Base-by-base conservation (phyloP, 208 protist species). In the Leishmania aethiopica region DNA sequence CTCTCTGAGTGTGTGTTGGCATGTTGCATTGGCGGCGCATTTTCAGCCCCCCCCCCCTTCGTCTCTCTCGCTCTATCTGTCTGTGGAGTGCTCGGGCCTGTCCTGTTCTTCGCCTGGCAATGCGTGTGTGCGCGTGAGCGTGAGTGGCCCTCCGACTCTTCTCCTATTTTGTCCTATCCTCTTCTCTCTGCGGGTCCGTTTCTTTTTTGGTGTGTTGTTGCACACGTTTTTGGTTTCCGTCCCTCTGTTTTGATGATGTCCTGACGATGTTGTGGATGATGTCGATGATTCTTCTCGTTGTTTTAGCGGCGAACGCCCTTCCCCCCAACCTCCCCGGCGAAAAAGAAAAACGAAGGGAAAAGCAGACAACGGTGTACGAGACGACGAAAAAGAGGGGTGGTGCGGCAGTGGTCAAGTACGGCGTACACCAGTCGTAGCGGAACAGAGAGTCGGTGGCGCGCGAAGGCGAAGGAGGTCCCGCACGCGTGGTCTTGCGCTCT, bases 261-360 rank as follows among this genome's bases (percentile, higher is more conserved):
- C 66, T 42, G 8, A 25, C 17, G 49, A 0, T 19, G 51, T 55
- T 10, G 51, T 55, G 51, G 51, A 19, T 55, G 51, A 55, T 22
- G 51, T 55, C 17, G 3, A 55, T 22, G 51, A 55, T 19, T 4
- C 55, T 67, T 67, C 35, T 35, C 28, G 1, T 8, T 49, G 17
- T 78, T 47, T 55, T 19, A 55, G 51, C 51, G 51, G 51, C 15
- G 51, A 6, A 55, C 51, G 11, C 17, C 11, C 51, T 55, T 19
- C 11, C 51, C 17, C 17, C 51, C 51, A 6, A 3, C 15, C 10
- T 47, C 45, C 45, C 45, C 45, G 6, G 19, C 8, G 17, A 55
- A 70, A 71, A 79, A 79, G n/a, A 72, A 70, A 60, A 51, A 35
- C n/a, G 42, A 79, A 71, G n/a, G 75, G 42, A 22, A 42, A 45